phyloP scores from a whole-genome alignment of 306 rosid species.

The Quercus wislizeni region DNA sequence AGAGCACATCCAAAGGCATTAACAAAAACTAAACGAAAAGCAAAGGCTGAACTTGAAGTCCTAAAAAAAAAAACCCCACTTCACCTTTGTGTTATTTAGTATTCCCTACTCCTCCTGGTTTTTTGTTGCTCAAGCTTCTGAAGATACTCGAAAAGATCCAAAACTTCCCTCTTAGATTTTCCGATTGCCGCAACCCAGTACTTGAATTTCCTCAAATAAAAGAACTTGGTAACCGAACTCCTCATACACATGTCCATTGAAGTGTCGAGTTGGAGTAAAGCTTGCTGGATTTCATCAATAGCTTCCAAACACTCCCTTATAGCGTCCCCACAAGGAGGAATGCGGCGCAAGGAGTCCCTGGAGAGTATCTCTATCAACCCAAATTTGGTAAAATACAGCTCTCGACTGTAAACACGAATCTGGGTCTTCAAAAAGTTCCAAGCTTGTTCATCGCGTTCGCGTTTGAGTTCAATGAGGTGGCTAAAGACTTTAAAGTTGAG shows the following conservation, averaged over 20 bases:
- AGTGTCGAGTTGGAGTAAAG: neutral
- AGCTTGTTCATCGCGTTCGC: neutral
- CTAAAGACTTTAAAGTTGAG: neutral
- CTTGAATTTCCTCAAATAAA: neutral
- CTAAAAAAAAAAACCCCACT: neutral
- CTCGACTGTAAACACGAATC: neutral
- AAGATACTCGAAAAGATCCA: neutral
- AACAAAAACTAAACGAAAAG: neutral
- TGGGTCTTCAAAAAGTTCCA: conserved; percentile 5
- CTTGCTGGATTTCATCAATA: neutral
- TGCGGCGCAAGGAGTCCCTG: neutral
- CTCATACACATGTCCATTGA: neutral
- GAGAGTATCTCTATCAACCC: neutral
- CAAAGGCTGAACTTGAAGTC: neutral
- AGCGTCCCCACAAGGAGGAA: neutral
- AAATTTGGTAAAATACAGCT: neutral
- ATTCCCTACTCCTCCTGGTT: neutral
- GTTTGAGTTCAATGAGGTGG: neutral
- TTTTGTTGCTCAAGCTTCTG: conserved; percentile 1
- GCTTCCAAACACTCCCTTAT: conserved; percentile 4
- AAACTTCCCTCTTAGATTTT: neutral
- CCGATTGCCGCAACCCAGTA: neutral
- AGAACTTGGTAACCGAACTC: neutral
- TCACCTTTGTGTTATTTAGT: neutral
- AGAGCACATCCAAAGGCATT: neutral